Conservation (phyloP, 805 yeast genomes). For the Lachancea quebecensis region DNA sequence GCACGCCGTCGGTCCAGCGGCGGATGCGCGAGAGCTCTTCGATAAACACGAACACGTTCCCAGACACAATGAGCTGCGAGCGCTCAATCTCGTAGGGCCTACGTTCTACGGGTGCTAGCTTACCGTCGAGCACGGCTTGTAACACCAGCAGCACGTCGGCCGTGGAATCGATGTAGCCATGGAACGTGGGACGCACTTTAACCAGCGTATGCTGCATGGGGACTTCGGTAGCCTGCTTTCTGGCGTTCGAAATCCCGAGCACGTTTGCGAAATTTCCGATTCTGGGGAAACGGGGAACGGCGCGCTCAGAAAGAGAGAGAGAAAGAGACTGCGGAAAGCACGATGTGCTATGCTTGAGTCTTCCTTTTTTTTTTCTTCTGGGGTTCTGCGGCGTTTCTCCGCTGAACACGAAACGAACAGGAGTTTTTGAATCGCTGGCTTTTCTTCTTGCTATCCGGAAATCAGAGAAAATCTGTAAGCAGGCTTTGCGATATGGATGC, state of each 20-base stretch:
- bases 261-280: no score
- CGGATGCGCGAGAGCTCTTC: slow-evolving; percentile 79
- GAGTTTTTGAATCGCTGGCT: no score
- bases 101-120: slow-evolving; percentile 56
- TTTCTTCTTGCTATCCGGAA: no score
- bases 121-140: slow-evolving; percentile 66
- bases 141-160: slow-evolving; percentile 75
- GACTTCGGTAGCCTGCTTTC: not conserved
- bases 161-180: slow-evolving; percentile 73
- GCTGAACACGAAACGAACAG: no score
- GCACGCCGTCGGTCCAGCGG: slow-evolving; percentile 94
- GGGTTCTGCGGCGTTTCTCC: not conserved
- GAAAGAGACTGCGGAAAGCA: no score
- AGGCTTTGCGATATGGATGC: no score
- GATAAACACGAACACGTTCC: slow-evolving; percentile 76
- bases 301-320: no score
- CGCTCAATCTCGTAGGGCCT: slow-evolving; percentile 82
- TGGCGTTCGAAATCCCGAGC: not conserved
- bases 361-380: not conserved
- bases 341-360: no score
- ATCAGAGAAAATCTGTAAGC: no score
- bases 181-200: slow-evolving; percentile 48
- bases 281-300: no score
- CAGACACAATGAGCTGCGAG: slow-evolving; percentile 55
- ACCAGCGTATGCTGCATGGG: slow-evolving; percentile 1